A percentile compares a stretch with the other conserved stretches of the same genome.
These are phyloP conservation scores for Leccinum longicurvipes DNA, from an alignment of 768 basidiomycete genomes.

Conservation along the genomic window DNA sequence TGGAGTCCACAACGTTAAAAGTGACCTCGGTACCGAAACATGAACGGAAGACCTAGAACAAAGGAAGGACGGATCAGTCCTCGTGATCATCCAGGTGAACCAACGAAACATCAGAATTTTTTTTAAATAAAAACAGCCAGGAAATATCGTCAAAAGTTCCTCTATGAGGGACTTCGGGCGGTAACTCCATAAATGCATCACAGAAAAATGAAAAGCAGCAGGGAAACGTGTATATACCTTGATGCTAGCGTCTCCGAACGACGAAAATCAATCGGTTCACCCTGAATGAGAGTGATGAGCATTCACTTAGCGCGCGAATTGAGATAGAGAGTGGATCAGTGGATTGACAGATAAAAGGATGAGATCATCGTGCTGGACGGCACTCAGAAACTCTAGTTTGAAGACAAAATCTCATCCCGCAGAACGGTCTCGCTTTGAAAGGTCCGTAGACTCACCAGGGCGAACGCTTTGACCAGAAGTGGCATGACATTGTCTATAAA, in stretches of 20 bases:
- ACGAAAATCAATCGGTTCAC: background rate
- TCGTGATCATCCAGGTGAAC: background rate
- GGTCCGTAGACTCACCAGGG: constrained; percentile 5
- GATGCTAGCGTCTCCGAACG: background rate
- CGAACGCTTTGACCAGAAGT: background rate
- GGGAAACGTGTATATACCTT: constrained; percentile 4
- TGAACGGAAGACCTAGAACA: background rate
- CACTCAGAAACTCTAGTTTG: constrained; percentile 96
- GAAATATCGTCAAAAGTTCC: constrained; percentile 61
- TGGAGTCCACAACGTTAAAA: background rate
- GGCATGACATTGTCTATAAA: background rate
- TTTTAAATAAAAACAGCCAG: constrained; percentile 77
- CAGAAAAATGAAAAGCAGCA: background rate
- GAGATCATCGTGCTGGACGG: constrained; percentile 64
- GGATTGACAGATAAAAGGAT: constrained; percentile 53
- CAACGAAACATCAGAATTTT: constrained; percentile 46
- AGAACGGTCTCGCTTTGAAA: constrained; percentile 7
- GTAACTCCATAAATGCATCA: constrained; percentile 69
- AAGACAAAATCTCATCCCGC: constrained; percentile 60
- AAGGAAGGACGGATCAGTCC: constrained; percentile 1
- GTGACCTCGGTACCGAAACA: background rate
- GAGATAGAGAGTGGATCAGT: constrained; percentile 43
- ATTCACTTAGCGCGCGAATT: background rate
- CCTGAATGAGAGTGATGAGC: constrained; percentile 8
- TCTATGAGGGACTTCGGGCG: constrained; percentile 59